Percentiles rank a stretch among this genome's conserved stretches.
Conservation (phyloP, 768 basidiomycete genomes). For the Lanmaoa pseudosensibilis region DNA sequence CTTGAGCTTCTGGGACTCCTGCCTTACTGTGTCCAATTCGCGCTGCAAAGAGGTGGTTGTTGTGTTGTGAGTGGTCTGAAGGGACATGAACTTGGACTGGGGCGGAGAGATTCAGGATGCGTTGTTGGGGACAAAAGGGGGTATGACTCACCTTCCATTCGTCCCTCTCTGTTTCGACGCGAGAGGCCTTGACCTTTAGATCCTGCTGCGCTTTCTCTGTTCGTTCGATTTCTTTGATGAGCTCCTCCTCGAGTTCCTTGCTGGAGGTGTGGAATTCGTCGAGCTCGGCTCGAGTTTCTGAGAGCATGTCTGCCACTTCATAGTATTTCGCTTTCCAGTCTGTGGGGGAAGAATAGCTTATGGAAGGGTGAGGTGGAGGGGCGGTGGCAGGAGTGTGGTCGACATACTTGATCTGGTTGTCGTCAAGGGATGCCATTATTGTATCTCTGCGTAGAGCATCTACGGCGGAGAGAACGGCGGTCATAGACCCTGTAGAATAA, state of each 20-base stretch:
- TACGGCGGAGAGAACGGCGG: slow-evolving; percentile 62
- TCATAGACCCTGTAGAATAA: slow-evolving; percentile 42
- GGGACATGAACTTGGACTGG: slow-evolving; percentile 80
- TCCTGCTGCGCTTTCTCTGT: slow-evolving; percentile 86
- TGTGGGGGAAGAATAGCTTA: slow-evolving; percentile 56
- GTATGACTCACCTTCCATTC: slow-evolving; percentile 81
- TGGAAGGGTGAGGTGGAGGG: slow-evolving; percentile 18
- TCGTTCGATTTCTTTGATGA: slow-evolving; percentile 86
- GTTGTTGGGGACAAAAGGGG: not conserved
- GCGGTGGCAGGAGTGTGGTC: slow-evolving; percentile 10
- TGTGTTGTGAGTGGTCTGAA: slow-evolving; percentile 89
- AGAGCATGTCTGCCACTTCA: slow-evolving; percentile 81
- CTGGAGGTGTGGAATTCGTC: slow-evolving; percentile 85
- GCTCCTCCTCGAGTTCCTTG: slow-evolving; percentile 90
- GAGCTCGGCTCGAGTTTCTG: slow-evolving; percentile 82
- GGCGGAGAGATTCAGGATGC: slow-evolving; percentile 8
- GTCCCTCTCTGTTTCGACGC: slow-evolving; percentile 74
- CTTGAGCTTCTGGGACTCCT: slow-evolving; percentile 69
- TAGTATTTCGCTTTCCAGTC: slow-evolving; percentile 82
- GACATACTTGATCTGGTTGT: slow-evolving; percentile 60
- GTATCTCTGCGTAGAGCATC: slow-evolving; percentile 60
- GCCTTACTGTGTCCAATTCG: slow-evolving; percentile 80
- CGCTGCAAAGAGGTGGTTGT: slow-evolving; percentile 89
- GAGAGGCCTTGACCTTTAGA: slow-evolving; percentile 66
- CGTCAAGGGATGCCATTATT: slow-evolving; percentile 60